Percentiles rank a stretch among this genome's conserved stretches.
These are phyloP conservation scores for Nakaseomyces bracarensis DNA, from an alignment of 1,139 yeast species.

Conservation along the genomic window DNA sequence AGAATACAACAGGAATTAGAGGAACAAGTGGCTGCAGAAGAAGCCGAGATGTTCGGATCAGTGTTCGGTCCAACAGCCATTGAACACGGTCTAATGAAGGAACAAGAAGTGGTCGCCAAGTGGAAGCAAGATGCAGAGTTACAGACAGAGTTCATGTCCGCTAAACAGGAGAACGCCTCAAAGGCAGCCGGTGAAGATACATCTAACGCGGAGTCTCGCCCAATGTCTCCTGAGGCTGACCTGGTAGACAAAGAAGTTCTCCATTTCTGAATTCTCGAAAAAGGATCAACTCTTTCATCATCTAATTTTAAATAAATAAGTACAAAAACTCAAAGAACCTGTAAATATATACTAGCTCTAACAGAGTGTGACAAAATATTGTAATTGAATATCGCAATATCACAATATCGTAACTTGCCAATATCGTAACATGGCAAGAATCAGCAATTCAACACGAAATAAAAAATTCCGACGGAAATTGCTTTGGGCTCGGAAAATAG, in stretches of 20 bases:
- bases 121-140: conserved; percentile 71
- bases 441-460: background rate
- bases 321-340: no score
- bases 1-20: conserved; percentile 80
- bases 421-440: background rate
- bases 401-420: no score
- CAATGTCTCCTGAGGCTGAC: background rate
- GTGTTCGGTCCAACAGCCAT: conserved; percentile 54
- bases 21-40: conserved; percentile 70
- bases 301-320: no score
- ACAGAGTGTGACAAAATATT: no score
- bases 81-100: conserved; percentile 61
- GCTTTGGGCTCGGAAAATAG: background rate
- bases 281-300: no score
- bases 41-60: conserved; percentile 78
- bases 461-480: background rate
- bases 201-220: background rate
- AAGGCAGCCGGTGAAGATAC: conserved; percentile 20
- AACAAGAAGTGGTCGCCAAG: conserved; percentile 58
- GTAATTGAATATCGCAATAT: no score
- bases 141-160: conserved; percentile 42
- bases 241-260: conserved; percentile 1
- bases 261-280: background rate
- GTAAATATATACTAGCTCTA: background rate
- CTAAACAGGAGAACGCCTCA: conserved; percentile 38